These are phyloP conservation scores for Puccinia hordei DNA, from an alignment of 1,284 basidiomycete genomes.

Conservation along the genomic window DNA sequence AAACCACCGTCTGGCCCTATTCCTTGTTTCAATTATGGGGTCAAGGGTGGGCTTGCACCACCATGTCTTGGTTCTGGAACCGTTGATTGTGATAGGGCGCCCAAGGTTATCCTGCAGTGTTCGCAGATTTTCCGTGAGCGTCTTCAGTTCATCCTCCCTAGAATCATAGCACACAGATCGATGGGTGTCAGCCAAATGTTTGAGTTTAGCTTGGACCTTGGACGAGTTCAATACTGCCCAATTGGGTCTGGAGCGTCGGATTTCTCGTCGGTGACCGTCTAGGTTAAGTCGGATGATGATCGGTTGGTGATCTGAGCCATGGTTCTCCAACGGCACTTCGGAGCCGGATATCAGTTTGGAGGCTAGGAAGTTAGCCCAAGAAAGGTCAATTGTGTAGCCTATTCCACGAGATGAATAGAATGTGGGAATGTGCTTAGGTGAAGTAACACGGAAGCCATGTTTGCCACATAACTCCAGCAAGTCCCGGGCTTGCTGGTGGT, in stretches of 20 bases:
- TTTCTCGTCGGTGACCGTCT: no score
- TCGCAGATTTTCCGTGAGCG: no score
- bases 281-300: not conserved
- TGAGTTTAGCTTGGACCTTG: no score
- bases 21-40: not conserved
- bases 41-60: not conserved
- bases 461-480: not conserved
- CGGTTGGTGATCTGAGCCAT: not conserved
- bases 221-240: not conserved
- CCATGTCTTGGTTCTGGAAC: no score
- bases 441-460: not conserved
- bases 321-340: not conserved
- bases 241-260: no score
- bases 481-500: not conserved
- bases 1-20: not conserved
- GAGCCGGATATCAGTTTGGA: not conserved
- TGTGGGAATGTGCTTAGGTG: not conserved
- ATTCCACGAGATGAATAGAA: not conserved
- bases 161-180: no score
- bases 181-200: no score
- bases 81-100: not conserved
- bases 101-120: not conserved
- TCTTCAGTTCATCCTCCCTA: no score
- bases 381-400: not conserved
- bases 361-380: not conserved